Evolutionary conservation across 345 rosid species (phyloP).

Genomic region (Gossypium bickii): DNA sequence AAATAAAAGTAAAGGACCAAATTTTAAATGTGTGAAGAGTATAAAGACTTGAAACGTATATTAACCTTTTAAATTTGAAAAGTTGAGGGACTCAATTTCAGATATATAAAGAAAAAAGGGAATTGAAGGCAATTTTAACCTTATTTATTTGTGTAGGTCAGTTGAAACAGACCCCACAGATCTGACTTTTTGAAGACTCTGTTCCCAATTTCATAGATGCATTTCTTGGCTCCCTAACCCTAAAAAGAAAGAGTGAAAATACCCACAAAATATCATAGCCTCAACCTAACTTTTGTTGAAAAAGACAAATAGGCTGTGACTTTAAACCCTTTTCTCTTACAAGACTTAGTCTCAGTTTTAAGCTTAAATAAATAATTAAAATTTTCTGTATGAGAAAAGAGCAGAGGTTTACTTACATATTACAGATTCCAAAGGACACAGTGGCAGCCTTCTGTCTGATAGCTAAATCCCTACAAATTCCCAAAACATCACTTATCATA

Average conservation of each 20-base stretch:
- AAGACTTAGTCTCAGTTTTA: slow-evolving; percentile 9
- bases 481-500: slow-evolving; percentile 29
- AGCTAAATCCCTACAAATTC: slow-evolving; percentile 14
- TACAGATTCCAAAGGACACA: slow-evolving; percentile 20
- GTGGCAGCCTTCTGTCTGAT: background rate
- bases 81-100: no score
- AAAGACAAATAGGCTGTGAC: background rate
- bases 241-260: background rate
- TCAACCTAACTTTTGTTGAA: background rate
- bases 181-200: slow-evolving; percentile 15
- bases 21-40: no score
- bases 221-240: background rate
- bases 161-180: background rate
- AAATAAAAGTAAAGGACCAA: no score
- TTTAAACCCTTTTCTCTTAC: background rate
- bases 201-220: background rate
- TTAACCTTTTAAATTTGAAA: no score
- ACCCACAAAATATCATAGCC: no score
- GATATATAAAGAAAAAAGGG: no score
- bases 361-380: background rate
- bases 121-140: background rate
- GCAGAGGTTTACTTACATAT: slow-evolving; percentile 11
- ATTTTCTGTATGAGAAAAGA: slow-evolving; percentile 16
- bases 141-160: background rate
- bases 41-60: no score